Evolutionary conservation across 2,329 filamentous ascomycete species (phyloP), one percentile per base, ranked within the genome.

Genomic region (Xylariaceae sp.): DNA sequence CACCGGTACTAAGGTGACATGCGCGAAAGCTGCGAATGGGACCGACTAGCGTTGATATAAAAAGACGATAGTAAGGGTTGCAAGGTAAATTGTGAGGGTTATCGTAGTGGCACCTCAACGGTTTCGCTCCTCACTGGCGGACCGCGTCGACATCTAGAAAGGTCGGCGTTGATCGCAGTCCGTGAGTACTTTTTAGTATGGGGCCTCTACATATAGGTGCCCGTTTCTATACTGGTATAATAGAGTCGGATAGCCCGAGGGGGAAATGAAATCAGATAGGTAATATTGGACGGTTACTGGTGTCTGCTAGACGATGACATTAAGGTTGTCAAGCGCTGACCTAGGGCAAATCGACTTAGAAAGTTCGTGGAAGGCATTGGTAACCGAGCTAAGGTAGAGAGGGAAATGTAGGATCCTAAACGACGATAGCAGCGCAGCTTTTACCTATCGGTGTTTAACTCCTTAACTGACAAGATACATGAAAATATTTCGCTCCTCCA

Each of bases 151-250:
- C 48, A 40, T 37, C 43, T 14, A 56, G 50, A 52, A 61, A 59
- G 50, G 53, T 52, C 56, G 54, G 56, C 57, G 59, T 62, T 55
- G 56, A 57, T 59, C 56, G 57, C 20, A 57, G 59, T 62, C 57
- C 62, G 62, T 61, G 62, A 53, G 56, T 52, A 37, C 51, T 55
- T 32, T 19, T 51, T 40, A 10, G 32, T 16, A 37, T 16, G 14
- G 32, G 32, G 32, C 32, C 32, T 4, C 3, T 51, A 29, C 7
- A 20, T 20, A 59, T 51, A 51, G 50, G 42, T 48, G 44, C 19
- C 42, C 54, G 49, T 58, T 40, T 46, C 32, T 37, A 37, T 37
- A 12, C 6, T 37, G 14, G 6, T 4, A 4, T 37, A 10, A 37
- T 37, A 37, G 32, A 37, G 4, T 4, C 9, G 23, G 9, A 9